Percentiles rank a stretch among this genome's conserved stretches.
These are phyloP conservation scores for Fusarium sp. DNA, from an alignment of 2,329 filamentous ascomycete genomes.

Conservation along the genomic window DNA sequence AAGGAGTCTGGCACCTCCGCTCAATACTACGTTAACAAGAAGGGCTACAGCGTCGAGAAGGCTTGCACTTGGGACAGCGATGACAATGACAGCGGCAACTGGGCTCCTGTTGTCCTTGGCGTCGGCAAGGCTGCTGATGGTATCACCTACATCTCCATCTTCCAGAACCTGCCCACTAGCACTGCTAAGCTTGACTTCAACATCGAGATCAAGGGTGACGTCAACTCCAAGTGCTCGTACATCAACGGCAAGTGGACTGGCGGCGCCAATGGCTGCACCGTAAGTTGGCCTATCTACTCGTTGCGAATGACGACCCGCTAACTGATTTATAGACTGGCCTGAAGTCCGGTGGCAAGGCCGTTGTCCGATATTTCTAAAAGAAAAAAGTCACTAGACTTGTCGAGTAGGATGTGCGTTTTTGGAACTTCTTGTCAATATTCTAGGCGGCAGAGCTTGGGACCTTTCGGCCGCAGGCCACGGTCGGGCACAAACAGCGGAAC, in stretches of 20 bases:
- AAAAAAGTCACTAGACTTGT: conserved; percentile 14
- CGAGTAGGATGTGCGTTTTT: conserved; percentile 49
- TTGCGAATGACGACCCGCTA: conserved; percentile 14
- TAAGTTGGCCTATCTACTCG: conserved; percentile 65
- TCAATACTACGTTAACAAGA: conserved; percentile 97
- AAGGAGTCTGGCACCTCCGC: conserved; percentile 82
- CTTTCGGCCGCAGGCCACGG: conserved; percentile 39
- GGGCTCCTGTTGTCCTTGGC: conserved; percentile 88
- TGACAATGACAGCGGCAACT: conserved; percentile 80
- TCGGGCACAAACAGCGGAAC: conserved; percentile 35
- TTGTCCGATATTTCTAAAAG: conserved; percentile 61
- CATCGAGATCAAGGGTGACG: conserved; percentile 81
- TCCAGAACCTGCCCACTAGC: conserved; percentile 86
- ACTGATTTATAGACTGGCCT: conserved; percentile 59
- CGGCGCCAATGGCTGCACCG: conserved; percentile 80
- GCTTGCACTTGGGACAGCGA: conserved; percentile 81
- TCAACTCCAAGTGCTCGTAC: conserved; percentile 73
- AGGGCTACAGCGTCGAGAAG: conserved; percentile 74
- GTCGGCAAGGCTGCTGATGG: conserved; percentile 77
- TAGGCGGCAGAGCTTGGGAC: conserved; percentile 45
- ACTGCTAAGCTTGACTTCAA: conserved; percentile 80
- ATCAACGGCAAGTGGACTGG: conserved; percentile 73
- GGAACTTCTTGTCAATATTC: conserved; percentile 56
- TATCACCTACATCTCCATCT: conserved; percentile 84
- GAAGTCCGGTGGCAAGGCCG: conserved; percentile 56